A percentile compares a stretch with the other conserved stretches of the same genome.
Evolutionary conservation across 2,329 filamentous ascomycete genomes (phyloP).

Genomic region (Epichloe sibirici): DNA sequence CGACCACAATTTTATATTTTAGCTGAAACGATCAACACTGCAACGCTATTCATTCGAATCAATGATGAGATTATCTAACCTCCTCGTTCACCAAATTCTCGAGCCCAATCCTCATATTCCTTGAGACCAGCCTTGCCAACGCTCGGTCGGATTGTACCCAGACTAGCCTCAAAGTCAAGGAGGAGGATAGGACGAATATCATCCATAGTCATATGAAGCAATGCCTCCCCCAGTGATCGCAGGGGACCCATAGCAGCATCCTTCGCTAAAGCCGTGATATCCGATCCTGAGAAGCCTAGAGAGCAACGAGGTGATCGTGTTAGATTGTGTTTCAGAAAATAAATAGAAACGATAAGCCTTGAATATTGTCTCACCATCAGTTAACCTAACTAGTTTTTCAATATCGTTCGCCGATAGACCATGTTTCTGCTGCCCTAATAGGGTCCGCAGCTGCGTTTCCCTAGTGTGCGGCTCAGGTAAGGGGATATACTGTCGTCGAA

Average conservation of each 20-base stretch:
- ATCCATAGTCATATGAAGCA: conserved; percentile 87
- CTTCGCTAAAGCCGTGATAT: conserved; percentile 93
- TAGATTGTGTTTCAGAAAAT: background rate
- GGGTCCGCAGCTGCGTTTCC: conserved; percentile 61
- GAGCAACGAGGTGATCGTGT: conserved; percentile 1
- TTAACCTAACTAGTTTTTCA: conserved; percentile 59
- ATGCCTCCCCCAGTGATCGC: conserved; percentile 74
- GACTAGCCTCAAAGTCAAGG: conserved; percentile 70
- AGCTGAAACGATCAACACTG: background rate
- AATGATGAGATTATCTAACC: conserved; percentile 34
- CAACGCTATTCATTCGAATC: background rate
- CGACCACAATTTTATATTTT: background rate
- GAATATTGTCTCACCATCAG: conserved; percentile 53
- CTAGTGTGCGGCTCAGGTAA: conserved; percentile 77
- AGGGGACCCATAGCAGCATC: conserved; percentile 96
- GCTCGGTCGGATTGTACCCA: conserved; percentile 76
- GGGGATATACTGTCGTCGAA: conserved; percentile 89
- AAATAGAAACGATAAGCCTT: background rate
- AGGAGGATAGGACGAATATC: conserved; percentile 81
- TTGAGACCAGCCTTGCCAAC: conserved; percentile 76
- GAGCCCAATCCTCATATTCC: conserved; percentile 90
- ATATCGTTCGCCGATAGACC: conserved; percentile 61
- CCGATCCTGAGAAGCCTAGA: conserved; percentile 88
- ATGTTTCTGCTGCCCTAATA: conserved; percentile 83
- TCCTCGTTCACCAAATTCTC: conserved; percentile 82